Evolutionary conservation across 2,329 filamentous ascomycete species (phyloP).

Genomic region (Pyricularia grisea): DNA sequence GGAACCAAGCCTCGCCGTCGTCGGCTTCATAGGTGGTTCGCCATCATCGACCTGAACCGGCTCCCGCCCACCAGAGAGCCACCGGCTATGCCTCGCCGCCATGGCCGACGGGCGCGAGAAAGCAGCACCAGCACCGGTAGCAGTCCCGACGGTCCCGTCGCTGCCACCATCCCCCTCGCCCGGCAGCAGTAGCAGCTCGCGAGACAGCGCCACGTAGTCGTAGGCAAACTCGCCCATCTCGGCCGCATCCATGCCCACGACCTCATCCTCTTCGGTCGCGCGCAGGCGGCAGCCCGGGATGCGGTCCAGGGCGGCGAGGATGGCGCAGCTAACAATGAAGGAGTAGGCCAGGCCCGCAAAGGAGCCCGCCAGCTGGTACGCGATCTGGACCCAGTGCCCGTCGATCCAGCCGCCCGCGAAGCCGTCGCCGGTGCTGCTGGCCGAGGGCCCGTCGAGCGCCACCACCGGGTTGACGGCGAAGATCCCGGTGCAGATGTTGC

Average conservation of each 20-base stretch:
- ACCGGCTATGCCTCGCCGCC: neutral
- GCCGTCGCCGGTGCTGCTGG: conserved; percentile 10
- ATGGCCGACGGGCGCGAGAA: neutral
- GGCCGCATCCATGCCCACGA: conserved; percentile 61
- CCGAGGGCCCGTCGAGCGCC: conserved; percentile 56
- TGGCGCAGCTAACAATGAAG: conserved; percentile 57
- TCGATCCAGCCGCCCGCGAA: conserved; percentile 61
- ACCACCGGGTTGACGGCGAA: conserved; percentile 70
- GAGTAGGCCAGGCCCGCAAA: conserved; percentile 56
- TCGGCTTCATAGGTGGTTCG: neutral
- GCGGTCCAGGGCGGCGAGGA: conserved; percentile 62
- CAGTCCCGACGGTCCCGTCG: too few relatives aligned
- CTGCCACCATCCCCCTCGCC: too few relatives aligned
- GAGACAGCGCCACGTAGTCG: conserved; percentile 65
- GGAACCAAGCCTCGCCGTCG: neutral
- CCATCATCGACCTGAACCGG: neutral
- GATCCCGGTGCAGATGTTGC: conserved; percentile 68
- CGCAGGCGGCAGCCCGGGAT: conserved; percentile 62
- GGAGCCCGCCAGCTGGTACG: conserved; percentile 61
- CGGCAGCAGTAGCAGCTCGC: neutral
- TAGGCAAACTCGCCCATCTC: conserved; percentile 78
- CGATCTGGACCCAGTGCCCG: conserved; percentile 60
- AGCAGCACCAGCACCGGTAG: too few relatives aligned
- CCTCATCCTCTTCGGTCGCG: conserved; percentile 56
- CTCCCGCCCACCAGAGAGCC: neutral